A percentile compares a stretch with the other conserved stretches of the same genome.
Evolutionary conservation across 1,139 yeast genomes (phyloP).

Genomic region (Kodamaea sp.): DNA sequence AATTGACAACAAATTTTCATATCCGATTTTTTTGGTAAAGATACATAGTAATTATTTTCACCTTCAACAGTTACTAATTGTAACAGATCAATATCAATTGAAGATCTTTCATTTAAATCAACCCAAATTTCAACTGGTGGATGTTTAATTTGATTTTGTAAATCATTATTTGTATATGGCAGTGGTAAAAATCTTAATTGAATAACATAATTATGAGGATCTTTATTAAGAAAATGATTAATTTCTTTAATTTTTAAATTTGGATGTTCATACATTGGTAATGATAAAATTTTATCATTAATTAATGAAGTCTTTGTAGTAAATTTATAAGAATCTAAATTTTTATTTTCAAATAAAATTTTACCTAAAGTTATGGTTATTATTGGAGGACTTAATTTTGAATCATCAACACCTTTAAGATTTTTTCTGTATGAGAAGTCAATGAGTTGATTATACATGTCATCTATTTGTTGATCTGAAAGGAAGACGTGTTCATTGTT

Average conservation of each 20-base stretch:
- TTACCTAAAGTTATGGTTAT: constrained; percentile 39
- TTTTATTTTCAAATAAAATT: constrained; percentile 26
- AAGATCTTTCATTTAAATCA: constrained; percentile 36
- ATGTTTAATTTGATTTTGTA: constrained; percentile 21
- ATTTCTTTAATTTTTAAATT: constrained; percentile 19
- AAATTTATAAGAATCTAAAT: constrained; percentile 26
- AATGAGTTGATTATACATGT: constrained; percentile 16
- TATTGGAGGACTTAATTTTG: constrained; percentile 21
- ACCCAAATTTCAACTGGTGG: constrained; percentile 59
- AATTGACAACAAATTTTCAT: constrained; percentile 43
- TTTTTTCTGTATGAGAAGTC: constrained; percentile 19
- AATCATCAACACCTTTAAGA: constrained; percentile 15
- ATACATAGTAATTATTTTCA: constrained; percentile 39
- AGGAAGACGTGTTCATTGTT: not conserved
- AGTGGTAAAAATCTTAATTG: constrained; percentile 52
- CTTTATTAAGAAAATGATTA: constrained; percentile 17
- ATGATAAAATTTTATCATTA: constrained; percentile 35
- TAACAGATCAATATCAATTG: constrained; percentile 40
- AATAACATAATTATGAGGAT: constrained; percentile 20
- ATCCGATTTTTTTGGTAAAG: constrained; percentile 44
- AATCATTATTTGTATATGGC: constrained; percentile 21
- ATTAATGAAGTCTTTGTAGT: constrained; percentile 42
- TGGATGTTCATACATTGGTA: constrained; percentile 27
- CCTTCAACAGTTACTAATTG: constrained; percentile 46
- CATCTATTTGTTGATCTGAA: constrained; percentile 8